Base-by-base conservation (phyloP, 208 protist genomes). In the Acanthamoeba healyi region DNA sequence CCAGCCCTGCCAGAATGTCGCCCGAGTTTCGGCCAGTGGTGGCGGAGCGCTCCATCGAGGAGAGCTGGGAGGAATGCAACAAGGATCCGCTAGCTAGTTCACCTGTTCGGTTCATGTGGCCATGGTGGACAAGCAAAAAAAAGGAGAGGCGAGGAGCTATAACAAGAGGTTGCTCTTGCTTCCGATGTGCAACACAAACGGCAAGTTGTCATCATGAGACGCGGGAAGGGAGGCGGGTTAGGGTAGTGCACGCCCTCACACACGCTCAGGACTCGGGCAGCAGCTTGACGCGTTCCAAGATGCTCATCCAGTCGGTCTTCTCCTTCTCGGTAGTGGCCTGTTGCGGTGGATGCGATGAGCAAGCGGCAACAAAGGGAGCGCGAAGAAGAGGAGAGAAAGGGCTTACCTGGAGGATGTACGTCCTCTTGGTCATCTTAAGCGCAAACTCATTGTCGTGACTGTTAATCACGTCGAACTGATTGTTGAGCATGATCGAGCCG, bases 401-500 rank as follows among this genome's bases (percentile, higher is more conserved):
- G 6, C 61, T 6, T 79, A 79, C 70, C 70, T 79, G 70, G 24
- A 79, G 70, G 40, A n/a, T 46, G 70, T 79, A 79, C 5, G 70
- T 79, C 36, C 70, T 79, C 40, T 79, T 79, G 19, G 12, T 79
- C 70, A 79, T 44, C 70, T 79, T 79, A 3, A 79, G 17, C 7
- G 38, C 70, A 26, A 79, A 79, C 40, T 79, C 70, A 22, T 79
- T 79, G 70, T 79, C 70, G 1, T 40, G 32, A 5, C 70, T n/a
- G 10, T 79, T 38, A 17, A 79, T 38, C 15, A 74, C 65, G 14
- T 79, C 36, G 70, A 79, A 79, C 5, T 79, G 40, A 19, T 46
- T 79, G 70, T 79, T 79, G 38, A 79, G 70, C 70, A 49, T 79
- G 70, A 79, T 79, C 10, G 70, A 79, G 17, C 70, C 70, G 26